Conservation (phyloP, 768 basidiomycete species). For the Hericium erinaceus region DNA sequence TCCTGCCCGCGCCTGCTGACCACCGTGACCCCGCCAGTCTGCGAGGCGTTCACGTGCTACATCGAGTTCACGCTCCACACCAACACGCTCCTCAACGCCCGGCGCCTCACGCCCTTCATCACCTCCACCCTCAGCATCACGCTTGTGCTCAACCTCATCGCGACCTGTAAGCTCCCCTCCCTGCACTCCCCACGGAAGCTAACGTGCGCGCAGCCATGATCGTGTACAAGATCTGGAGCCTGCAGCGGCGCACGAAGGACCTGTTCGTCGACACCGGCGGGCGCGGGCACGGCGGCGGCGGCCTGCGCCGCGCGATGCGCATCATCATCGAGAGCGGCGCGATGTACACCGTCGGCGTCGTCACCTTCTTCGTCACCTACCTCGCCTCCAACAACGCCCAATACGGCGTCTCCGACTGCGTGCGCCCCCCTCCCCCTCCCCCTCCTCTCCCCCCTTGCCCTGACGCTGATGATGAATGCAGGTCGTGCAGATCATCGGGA, state of each 20-base stretch:
- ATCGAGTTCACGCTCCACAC: constrained; percentile 4
- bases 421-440: constrained; percentile 1
- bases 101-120: not conserved
- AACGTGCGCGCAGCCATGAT: not conserved
- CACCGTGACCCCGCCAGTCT: constrained; percentile 4
- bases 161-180: not conserved
- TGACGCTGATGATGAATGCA: not conserved
- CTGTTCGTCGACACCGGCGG: not conserved
- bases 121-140: not conserved
- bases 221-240: not conserved
- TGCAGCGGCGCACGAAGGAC: not conserved
- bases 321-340: constrained; percentile 24
- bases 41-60: constrained; percentile 4
- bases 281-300: not conserved
- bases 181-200: no score
- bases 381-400: constrained; percentile 17
- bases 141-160: not conserved
- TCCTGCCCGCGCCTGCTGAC: not conserved
- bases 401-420: constrained; percentile 18
- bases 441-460: not conserved
- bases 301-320: constrained; percentile 14
- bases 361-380: constrained; percentile 16
- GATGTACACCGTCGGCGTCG: constrained; percentile 16
- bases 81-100: not conserved
- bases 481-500: constrained; percentile 5